Evolutionary conservation across 257 asterid species (phyloP), one percentile per base, ranked within the genome.

Genomic region (Capsicum rhomboideum): DNA sequence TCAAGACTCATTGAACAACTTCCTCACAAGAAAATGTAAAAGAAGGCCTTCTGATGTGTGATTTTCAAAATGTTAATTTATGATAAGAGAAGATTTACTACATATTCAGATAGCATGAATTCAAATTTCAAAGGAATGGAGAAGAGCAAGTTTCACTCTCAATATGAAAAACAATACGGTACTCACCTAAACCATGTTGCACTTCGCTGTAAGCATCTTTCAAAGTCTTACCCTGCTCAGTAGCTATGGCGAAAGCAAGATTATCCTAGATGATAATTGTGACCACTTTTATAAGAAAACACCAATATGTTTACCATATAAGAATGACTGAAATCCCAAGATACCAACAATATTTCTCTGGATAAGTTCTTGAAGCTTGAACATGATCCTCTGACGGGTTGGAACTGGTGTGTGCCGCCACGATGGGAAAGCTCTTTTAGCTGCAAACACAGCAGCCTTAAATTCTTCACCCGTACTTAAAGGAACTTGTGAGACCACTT

Each of bases 131-230:
- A 79, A 78, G 13, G 61, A 63, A 68, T 53, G 46, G 58, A 58
- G 26, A 83, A 56, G 71, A 63, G 71, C 37, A 63, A 26, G 40
- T 28, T 40, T 31, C 10, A 6, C 40, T 61, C 2, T 63, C 20
- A 63, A 26, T 23, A 61, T 6, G 40, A 63, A 63, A 26, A 23
- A 63, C 40, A 5, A 63, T 5, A 63, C 26, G 42, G 71, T 68
- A 87, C 96, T 78, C 87, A 96, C 99, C 99, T 87, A 94, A 89
- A 54, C 99, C 99, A 69, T 97, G 92, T 86, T 94, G 93, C 83
- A 96, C 99, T 86, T 94, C 98, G 71, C 98, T 98, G 83, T 94
- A 97, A 29, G 99, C 98, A 80, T 92, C 99, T 89, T 96, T 96
- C 87, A 96, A 82, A 34, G 99, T 96, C 90, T 96, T 96, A 79